Conservation (phyloP, 495 filamentous ascomycete species). For the Xylaria telfairii region DNA sequence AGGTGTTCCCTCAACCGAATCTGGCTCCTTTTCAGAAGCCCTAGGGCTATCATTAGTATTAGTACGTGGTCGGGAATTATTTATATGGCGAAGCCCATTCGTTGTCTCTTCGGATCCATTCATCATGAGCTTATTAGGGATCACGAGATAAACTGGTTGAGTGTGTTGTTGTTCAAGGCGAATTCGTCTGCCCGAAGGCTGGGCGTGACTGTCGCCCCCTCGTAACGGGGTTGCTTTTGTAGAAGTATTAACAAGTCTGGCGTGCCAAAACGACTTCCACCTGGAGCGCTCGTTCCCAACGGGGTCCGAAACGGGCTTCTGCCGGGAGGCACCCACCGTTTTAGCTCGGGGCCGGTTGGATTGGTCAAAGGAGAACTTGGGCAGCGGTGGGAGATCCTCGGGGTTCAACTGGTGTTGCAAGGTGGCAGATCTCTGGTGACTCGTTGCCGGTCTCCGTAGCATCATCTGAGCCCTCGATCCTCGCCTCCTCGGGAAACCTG, state of each 20-base stretch:
- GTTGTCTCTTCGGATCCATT: constrained; percentile 18
- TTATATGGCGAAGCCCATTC: constrained; percentile 14
- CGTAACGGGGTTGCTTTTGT: constrained; percentile 29
- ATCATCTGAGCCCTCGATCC: constrained; percentile 61
- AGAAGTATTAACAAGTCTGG: constrained; percentile 27
- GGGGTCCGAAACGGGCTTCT: constrained; percentile 21
- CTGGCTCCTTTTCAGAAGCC: constrained; percentile 30
- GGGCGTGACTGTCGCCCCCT: constrained; percentile 23
- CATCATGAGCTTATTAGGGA: constrained; percentile 29
- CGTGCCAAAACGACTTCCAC: constrained; percentile 59
- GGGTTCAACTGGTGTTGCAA: constrained; percentile 57
- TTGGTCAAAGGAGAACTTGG: constrained; percentile 45
- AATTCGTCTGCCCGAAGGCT: constrained; percentile 30
- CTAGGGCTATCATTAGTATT: constrained; percentile 32
- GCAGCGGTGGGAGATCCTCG: constrained; percentile 33
- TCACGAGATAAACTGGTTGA: constrained; percentile 34
- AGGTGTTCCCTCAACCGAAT: constrained; percentile 38
- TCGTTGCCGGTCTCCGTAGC: constrained; percentile 81
- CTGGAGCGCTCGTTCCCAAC: constrained; percentile 31
- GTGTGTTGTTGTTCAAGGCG: constrained; percentile 30
- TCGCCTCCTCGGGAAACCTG: constrained; percentile 42
- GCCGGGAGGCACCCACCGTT: constrained; percentile 27
- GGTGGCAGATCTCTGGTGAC: constrained; percentile 81
- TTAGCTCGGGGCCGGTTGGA: constrained; percentile 35
- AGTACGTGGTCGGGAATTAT: constrained; percentile 7